Evolutionary conservation across 1,284 basidiomycete species (phyloP).

Genomic region (Moniliella sp.): DNA sequence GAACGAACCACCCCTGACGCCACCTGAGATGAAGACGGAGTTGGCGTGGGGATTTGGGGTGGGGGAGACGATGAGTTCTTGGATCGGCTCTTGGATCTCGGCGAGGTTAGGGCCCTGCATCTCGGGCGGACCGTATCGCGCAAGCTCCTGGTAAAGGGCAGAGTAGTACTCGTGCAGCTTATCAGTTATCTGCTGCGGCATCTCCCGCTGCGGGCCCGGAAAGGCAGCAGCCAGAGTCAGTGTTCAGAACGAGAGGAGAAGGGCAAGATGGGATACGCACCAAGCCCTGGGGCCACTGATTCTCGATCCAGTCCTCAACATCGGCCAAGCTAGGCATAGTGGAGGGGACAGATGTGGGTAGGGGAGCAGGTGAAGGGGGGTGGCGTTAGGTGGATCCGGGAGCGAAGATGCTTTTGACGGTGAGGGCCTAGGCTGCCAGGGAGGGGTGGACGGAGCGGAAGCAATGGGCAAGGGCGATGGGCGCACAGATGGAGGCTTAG

Average conservation of each 20-base stretch:
- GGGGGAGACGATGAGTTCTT: conserved; percentile 8
- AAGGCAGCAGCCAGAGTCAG: background rate
- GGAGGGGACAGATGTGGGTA: background rate
- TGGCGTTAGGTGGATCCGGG: too few relatives aligned
- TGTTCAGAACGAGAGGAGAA: background rate
- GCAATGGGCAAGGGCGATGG: too few relatives aligned
- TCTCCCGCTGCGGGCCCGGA: conserved; percentile 11
- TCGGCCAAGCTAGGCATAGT: conserved; percentile 20
- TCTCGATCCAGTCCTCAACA: conserved; percentile 22
- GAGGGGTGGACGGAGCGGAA: too few relatives aligned
- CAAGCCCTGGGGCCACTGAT: background rate
- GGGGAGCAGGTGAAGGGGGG: too few relatives aligned
- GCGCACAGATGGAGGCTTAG: too few relatives aligned
- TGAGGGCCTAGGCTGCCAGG: too few relatives aligned
- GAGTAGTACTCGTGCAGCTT: conserved; percentile 15
- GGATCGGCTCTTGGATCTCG: conserved; percentile 7
- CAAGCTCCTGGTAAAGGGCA: conserved; percentile 13
- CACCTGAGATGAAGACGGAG: too few relatives aligned
- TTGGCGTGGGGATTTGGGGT: conserved; percentile 10
- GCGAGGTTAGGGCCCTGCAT: conserved; percentile 10
- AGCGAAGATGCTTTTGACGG: too few relatives aligned
- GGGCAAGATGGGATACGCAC: background rate
- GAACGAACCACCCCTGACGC: too few relatives aligned
- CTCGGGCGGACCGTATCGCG: conserved; percentile 12
- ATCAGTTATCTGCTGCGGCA: conserved; percentile 14